Evolutionary conservation across 805 yeast genomes (phyloP).

Genomic region (Saccharomycopsis sp.): DNA sequence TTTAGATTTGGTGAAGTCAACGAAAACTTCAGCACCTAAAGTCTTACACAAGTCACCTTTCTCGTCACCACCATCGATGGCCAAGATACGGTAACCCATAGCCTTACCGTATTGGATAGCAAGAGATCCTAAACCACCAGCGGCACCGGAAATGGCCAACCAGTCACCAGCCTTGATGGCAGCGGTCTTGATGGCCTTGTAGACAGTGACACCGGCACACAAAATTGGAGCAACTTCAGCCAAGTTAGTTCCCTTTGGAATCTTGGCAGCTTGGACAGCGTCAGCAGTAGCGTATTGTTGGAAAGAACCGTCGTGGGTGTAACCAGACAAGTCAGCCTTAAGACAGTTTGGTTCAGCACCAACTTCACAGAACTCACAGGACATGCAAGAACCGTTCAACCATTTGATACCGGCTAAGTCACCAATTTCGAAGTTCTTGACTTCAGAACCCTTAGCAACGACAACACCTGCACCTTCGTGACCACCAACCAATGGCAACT

Average conservation of each 20-base stretch:
- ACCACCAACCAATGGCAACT: conserved; percentile 77
- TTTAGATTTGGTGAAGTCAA: conserved; percentile 51
- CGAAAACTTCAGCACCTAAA: conserved; percentile 61
- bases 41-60: conserved; percentile 47
- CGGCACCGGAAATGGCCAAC: conserved; percentile 75
- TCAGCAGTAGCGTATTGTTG: conserved; percentile 88
- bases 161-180: conserved; percentile 62
- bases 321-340: conserved; percentile 70
- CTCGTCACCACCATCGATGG: conserved; percentile 63
- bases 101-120: conserved; percentile 72
- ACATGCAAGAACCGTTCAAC: conserved; percentile 71
- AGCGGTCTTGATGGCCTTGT: conserved; percentile 83
- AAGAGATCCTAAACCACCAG: conserved; percentile 72
- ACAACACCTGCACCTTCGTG: conserved; percentile 89
- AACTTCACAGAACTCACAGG: conserved; percentile 68
- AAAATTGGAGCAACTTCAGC: conserved; percentile 75
- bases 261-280: conserved; percentile 77
- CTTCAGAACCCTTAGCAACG: conserved; percentile 67
- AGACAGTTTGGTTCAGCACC: conserved; percentile 68
- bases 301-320: conserved; percentile 86
- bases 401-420: conserved; percentile 81
- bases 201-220: conserved; percentile 89
- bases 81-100: conserved; percentile 68
- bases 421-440: conserved; percentile 65
- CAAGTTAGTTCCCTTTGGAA: conserved; percentile 68